Evolutionary conservation across 805 yeast species (phyloP).

Genomic region (Schwanniomyces yamadae): DNA sequence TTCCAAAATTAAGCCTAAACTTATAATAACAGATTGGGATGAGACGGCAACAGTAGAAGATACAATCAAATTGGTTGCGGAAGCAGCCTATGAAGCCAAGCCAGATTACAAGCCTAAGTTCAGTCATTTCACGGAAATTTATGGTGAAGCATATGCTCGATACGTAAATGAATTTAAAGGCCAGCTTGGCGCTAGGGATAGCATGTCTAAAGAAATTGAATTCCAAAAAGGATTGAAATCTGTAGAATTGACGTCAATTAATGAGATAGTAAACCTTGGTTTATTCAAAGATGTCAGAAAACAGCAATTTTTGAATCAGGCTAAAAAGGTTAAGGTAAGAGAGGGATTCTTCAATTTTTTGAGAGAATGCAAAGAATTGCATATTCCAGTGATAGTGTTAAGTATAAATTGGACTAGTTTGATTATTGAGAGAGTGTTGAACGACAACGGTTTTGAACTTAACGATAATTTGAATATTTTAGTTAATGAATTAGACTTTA

Average conservation of each 20-base stretch:
- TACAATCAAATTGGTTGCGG: conserved; percentile 52
- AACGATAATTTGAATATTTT: conserved; percentile 28
- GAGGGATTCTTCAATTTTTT: conserved; percentile 40
- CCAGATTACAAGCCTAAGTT: conserved; percentile 40
- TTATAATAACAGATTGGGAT: conserved; percentile 60
- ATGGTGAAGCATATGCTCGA: conserved; percentile 33
- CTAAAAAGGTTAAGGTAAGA: conserved; percentile 34
- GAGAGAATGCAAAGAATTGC: conserved; percentile 12
- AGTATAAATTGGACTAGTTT: conserved; percentile 64
- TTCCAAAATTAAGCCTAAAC: conserved; percentile 4
- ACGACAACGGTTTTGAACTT: conserved; percentile 15
- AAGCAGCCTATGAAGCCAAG: conserved; percentile 42
- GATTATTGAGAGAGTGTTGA: conserved; percentile 40
- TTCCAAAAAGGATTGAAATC: conserved; percentile 45
- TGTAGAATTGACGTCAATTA: conserved; percentile 51
- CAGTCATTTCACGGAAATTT: conserved; percentile 43
- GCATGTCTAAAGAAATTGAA: conserved; percentile 39
- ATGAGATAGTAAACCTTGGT: conserved; percentile 33
- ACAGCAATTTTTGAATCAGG: conserved; percentile 32
- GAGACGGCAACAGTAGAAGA: conserved; percentile 59
- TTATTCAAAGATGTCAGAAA: conserved; percentile 44
- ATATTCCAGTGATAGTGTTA: conserved; percentile 43
- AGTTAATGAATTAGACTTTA: conserved; percentile 53
- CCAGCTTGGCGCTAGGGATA: conserved; percentile 21
- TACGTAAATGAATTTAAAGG: conserved; percentile 25